phyloP scores from a whole-genome alignment of 371 early-diverging fungal genomes.

The Capniomyces stellatus region DNA sequence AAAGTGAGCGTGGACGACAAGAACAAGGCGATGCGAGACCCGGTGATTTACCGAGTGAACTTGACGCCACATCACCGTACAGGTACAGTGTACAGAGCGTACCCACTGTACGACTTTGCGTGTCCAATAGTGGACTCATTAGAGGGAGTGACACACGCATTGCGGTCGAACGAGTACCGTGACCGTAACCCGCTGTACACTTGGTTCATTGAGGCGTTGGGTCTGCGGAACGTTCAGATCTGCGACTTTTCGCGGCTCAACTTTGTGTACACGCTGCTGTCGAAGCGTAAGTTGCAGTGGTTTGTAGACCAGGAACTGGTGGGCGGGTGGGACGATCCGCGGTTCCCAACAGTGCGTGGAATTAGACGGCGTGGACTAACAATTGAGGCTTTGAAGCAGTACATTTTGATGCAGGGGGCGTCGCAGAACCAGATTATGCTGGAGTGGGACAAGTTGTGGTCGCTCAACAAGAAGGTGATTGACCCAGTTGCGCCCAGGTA shows the following conservation, averaged over 20 bases:
- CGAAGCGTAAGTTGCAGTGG: slow-evolving; percentile 98
- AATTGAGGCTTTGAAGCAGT: slow-evolving; percentile 93
- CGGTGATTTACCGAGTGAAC: slow-evolving; percentile 96
- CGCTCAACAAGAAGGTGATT: slow-evolving; percentile 94
- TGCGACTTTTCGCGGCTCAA: slow-evolving; percentile 94
- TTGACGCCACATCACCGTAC: slow-evolving; percentile 87
- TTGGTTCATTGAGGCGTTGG: slow-evolving; percentile 92
- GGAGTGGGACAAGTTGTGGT: slow-evolving; percentile 99
- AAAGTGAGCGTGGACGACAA: slow-evolving; percentile 88
- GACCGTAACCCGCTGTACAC: slow-evolving; percentile 98
- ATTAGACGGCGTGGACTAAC: slow-evolving; percentile 97
- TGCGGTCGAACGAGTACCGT: slow-evolving; percentile 98
- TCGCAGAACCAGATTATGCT: slow-evolving; percentile 84
- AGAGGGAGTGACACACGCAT: slow-evolving; percentile 97
- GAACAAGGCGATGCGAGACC: slow-evolving; percentile 98
- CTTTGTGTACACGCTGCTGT: slow-evolving; percentile 98
- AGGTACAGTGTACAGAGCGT: slow-evolving; percentile 86
- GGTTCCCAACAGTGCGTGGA: slow-evolving; percentile 98
- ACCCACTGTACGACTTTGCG: slow-evolving; percentile 99
- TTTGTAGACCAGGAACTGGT: slow-evolving; percentile 87
- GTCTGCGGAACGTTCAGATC: slow-evolving; percentile 71
- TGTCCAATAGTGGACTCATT: slow-evolving; percentile 96
- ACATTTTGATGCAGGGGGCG: slow-evolving; percentile 98
- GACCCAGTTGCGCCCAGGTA: slow-evolving; percentile 91
- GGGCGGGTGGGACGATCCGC: slow-evolving; percentile 98